Percentiles rank a stretch among this genome's conserved stretches.
Conservation (phyloP, 345 rosid species). For the Mercurialis annua region DNA sequence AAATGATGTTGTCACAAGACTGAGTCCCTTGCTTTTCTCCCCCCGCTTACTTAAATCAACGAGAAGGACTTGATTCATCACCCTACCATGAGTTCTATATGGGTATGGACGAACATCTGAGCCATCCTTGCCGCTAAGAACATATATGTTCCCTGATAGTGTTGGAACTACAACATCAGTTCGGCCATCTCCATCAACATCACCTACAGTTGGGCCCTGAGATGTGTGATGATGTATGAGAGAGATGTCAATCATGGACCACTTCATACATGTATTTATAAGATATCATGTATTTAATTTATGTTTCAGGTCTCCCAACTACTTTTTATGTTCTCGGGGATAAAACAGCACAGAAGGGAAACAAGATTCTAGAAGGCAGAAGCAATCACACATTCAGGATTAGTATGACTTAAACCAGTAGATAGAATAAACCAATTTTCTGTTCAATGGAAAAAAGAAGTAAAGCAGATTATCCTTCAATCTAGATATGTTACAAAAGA, state of each 20-base stretch:
- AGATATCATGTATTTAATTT: no score
- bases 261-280: neutral
- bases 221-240: conserved; percentile 23
- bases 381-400: neutral
- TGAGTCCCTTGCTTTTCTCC: conserved; percentile 81
- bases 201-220: conserved; percentile 91
- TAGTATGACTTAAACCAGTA: neutral
- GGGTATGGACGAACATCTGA: conserved; percentile 84
- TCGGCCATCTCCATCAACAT: conserved; percentile 94
- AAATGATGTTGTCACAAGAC: conserved; percentile 87
- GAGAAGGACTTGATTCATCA: conserved; percentile 97
- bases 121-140: conserved; percentile 95
- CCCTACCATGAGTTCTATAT: conserved; percentile 95
- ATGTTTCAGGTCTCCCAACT: neutral
- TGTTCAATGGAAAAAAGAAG: neutral
- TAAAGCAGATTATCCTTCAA: no score
- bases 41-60: conserved; percentile 78
- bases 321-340: neutral
- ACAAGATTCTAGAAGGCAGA: neutral
- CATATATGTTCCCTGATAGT: conserved; percentile 83
- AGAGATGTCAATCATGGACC: conserved; percentile 14
- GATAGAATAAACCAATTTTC: neutral
- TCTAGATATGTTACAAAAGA: neutral
- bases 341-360: neutral
- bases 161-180: conserved; percentile 95